Evolutionary conservation across 2,329 filamentous ascomycete species (phyloP).

Genomic region (Epichloe brachyelytri): DNA sequence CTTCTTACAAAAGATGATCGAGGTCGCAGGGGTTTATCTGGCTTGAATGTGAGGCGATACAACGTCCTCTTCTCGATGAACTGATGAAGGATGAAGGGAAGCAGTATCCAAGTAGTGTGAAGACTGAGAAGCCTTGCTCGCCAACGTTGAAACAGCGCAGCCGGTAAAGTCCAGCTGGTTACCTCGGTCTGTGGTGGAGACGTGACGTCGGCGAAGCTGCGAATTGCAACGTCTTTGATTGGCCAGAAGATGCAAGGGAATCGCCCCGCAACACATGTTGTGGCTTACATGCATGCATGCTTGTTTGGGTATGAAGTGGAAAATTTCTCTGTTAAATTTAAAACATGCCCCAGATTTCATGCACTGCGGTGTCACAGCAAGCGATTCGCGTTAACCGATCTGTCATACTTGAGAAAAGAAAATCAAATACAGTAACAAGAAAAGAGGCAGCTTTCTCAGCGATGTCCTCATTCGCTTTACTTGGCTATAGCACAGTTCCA

Average conservation of each 20-base stretch:
- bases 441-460: too few relatives aligned
- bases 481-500: too few relatives aligned
- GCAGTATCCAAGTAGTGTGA: neutral
- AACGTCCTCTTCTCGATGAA: neutral
- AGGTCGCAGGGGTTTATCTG: neutral
- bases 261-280: too few relatives aligned
- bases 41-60: neutral
- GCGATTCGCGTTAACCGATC: neutral
- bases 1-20: too few relatives aligned
- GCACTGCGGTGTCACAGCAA: neutral
- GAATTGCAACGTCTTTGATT: neutral
- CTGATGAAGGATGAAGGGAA: neutral
- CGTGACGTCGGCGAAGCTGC: neutral
- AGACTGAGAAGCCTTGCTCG: neutral
- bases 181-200: constrained; percentile 1
- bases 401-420: neutral
- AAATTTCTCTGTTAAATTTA: neutral
- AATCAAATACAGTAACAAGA: too few relatives aligned
- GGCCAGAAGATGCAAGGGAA: too few relatives aligned
- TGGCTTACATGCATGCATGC: too few relatives aligned
- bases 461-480: neutral
- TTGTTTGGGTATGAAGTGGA: neutral
- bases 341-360: neutral
- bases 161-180: neutral
- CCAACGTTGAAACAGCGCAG: neutral